Conservation (phyloP, 306 rosid genomes). For the Phaseolus lunatus region DNA sequence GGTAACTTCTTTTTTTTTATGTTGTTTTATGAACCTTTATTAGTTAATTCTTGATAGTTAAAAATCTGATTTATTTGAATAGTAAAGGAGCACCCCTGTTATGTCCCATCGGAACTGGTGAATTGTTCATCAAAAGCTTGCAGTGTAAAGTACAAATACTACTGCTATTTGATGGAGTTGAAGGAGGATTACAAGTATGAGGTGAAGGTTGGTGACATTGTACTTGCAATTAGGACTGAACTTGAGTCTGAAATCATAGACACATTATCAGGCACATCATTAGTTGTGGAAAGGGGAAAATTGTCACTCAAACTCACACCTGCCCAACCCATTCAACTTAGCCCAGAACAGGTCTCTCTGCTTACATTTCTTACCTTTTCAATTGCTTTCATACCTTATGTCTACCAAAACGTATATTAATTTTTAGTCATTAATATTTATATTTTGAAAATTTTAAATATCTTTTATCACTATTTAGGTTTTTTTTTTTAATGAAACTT, state of each 20-base stretch:
- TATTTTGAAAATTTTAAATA: no score
- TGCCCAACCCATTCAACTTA: constrained; percentile 47
- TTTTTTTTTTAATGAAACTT: no score
- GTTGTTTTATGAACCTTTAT: no score
- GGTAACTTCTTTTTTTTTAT: constrained; percentile 25
- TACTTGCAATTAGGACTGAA: constrained; percentile 59
- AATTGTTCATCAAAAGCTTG: constrained; percentile 37
- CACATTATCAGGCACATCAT: constrained; percentile 42
- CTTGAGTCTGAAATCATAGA: constrained; percentile 53
- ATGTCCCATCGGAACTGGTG: constrained; percentile 65
- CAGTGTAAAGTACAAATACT: constrained; percentile 40
- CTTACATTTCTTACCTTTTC: not conserved
- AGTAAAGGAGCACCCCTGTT: constrained; percentile 57
- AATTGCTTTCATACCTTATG: no score
- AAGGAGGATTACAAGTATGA: constrained; percentile 48
- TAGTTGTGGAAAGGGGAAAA: constrained; percentile 58
- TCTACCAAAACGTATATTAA: no score
- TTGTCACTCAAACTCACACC: constrained; percentile 49
- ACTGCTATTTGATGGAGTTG: constrained; percentile 68
- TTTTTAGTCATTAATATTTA: no score
- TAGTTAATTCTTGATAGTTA: not conserved
- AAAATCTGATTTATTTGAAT: constrained; percentile 22
- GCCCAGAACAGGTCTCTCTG: constrained; percentile 51
- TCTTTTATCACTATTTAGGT: no score
- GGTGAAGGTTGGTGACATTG: constrained; percentile 50